A percentile compares a stretch with the other conserved stretches of the same genome.
phyloP scores from a whole-genome alignment of 129 eudicot genomes.

The Silybum marianum region DNA sequence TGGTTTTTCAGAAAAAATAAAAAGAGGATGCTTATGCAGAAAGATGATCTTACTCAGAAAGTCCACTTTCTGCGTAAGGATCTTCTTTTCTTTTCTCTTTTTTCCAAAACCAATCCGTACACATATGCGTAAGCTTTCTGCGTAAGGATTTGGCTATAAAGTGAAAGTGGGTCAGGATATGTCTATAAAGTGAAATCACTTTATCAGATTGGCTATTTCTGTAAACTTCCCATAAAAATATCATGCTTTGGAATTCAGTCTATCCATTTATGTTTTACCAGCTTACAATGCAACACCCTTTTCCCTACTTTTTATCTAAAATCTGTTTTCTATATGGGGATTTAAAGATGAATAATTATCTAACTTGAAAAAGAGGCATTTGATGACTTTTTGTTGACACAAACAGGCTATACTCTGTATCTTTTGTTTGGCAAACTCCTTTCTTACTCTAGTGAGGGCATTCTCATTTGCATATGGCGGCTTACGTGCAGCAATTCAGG shows the following conservation, averaged over 20 bases:
- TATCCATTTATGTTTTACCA: background rate
- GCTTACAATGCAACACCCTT: background rate
- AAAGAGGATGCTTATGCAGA: no score
- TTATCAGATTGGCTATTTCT: no score
- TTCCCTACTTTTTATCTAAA: background rate
- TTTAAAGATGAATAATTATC: background rate
- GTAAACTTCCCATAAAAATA: background rate
- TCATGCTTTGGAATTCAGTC: background rate
- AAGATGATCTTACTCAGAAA: no score
- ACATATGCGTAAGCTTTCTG: no score
- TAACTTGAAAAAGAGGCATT: slow-evolving; percentile 5
- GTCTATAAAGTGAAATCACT: no score
- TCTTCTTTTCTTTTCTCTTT: no score
- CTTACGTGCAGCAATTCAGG: slow-evolving; percentile 78
- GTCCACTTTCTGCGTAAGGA: no score
- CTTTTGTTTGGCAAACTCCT: slow-evolving; percentile 62
- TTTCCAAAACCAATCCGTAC: no score
- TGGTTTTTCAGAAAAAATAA: no score
- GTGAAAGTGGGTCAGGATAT: no score
- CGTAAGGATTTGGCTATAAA: no score
- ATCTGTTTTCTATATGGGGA: background rate
- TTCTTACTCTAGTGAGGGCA: slow-evolving; percentile 78
- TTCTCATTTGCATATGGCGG: slow-evolving; percentile 98
- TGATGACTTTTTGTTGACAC: slow-evolving; percentile 18
- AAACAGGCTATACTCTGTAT: slow-evolving; percentile 66